Evolutionary conservation across 495 filamentous ascomycete genomes (phyloP).

Genomic region (Hypoxylon lenormandii): DNA sequence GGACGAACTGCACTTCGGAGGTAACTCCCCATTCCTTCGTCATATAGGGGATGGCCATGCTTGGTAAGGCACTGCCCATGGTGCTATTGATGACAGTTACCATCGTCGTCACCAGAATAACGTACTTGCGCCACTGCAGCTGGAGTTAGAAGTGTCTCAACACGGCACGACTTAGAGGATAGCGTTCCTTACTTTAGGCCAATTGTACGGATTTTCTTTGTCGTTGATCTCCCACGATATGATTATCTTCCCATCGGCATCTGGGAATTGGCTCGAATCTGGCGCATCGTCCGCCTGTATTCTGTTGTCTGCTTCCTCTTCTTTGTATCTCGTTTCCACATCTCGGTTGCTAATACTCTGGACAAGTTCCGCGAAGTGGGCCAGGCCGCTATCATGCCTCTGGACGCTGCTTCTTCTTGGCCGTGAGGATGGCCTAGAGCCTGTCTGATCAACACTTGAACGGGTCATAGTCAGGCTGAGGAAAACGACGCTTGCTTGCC

Average conservation of each 20-base stretch:
- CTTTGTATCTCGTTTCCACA: slow-evolving; percentile 51
- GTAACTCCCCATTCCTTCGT: slow-evolving; percentile 68
- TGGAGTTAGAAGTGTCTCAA: slow-evolving; percentile 9
- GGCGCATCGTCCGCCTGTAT: slow-evolving; percentile 36
- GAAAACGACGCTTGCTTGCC: not conserved
- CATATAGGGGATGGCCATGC: slow-evolving; percentile 71
- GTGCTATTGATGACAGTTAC: slow-evolving; percentile 78
- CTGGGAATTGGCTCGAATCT: slow-evolving; percentile 27
- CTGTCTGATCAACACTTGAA: slow-evolving; percentile 1
- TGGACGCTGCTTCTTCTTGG: slow-evolving; percentile 15
- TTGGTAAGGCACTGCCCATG: slow-evolving; percentile 75
- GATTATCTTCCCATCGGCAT: slow-evolving; percentile 53
- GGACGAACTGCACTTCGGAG: slow-evolving; percentile 68
- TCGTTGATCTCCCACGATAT: slow-evolving; percentile 64
- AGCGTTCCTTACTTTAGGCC: slow-evolving; percentile 55
- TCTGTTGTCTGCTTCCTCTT: slow-evolving; percentile 54
- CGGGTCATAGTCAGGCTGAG: slow-evolving; percentile 16
- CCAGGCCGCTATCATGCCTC: slow-evolving; percentile 23
- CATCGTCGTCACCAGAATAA: slow-evolving; percentile 68
- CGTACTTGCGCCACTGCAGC: slow-evolving; percentile 66
- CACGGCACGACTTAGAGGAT: slow-evolving; percentile 1
- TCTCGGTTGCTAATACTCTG: slow-evolving; percentile 55
- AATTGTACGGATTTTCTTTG: slow-evolving; percentile 69
- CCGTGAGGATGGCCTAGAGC: slow-evolving; percentile 11
- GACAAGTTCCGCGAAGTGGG: slow-evolving; percentile 45